Evolutionary conservation across 1,284 basidiomycete genomes (phyloP).

Genomic region (Stereum hirsutum): DNA sequence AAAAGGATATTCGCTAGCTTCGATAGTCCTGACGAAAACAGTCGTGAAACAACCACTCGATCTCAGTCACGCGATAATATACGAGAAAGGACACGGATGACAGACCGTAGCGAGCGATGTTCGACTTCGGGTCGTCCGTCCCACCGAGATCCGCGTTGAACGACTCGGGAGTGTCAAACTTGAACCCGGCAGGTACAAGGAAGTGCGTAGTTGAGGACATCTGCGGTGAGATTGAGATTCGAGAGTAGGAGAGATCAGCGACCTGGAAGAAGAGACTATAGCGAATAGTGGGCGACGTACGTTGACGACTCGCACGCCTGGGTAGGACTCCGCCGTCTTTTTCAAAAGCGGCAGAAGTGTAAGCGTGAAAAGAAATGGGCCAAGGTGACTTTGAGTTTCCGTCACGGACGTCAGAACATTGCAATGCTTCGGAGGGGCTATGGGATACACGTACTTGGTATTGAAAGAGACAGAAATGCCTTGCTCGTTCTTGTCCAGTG

Average conservation of each 20-base stretch:
- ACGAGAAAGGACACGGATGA: not conserved
- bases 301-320: constrained; percentile 11
- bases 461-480: not conserved
- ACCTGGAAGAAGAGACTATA: no score
- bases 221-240: not conserved
- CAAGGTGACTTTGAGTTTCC: constrained; percentile 8
- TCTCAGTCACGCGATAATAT: not conserved
- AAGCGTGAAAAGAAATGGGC: constrained; percentile 10
- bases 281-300: not conserved
- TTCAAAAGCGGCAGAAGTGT: constrained; percentile 11
- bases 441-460: not conserved
- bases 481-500: not conserved
- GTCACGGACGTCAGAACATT: not conserved
- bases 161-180: constrained; percentile 10
- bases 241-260: not conserved
- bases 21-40: not conserved
- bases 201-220: constrained; percentile 10
- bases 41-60: no score
- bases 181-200: constrained; percentile 9
- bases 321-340: constrained; percentile 6
- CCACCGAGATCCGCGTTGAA: constrained; percentile 11
- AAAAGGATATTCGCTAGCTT: constrained; percentile 11
- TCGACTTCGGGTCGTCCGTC: no score
- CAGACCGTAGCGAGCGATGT: no score
- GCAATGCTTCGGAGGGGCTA: no score